Evolutionary conservation across 176 grass and related monocot genomes (phyloP).

Genomic region (Paspalum vaginatum): DNA sequence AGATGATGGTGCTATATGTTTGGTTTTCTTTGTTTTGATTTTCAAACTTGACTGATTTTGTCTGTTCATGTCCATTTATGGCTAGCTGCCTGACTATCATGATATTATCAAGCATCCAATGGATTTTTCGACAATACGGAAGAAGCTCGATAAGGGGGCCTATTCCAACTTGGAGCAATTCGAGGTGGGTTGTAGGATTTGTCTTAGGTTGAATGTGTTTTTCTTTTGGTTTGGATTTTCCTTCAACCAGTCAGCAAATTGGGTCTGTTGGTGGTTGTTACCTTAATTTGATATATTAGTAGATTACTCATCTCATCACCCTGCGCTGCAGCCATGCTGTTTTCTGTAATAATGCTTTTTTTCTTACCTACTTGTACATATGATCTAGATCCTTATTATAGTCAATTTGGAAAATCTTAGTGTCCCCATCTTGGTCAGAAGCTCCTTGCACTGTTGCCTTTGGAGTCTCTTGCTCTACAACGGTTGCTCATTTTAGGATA

Average conservation of each 20-base stretch:
- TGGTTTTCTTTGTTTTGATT: constrained; percentile 30
- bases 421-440: not conserved
- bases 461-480: constrained; percentile 5
- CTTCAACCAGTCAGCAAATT: not conserved
- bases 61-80: constrained; percentile 28
- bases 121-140: constrained; percentile 86
- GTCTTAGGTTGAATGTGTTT: not conserved
- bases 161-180: constrained; percentile 90
- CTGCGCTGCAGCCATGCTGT: not conserved
- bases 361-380: not conserved
- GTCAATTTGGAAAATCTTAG: constrained; percentile 2
- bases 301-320: not conserved
- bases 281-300: not conserved
- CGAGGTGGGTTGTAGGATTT: constrained; percentile 62
- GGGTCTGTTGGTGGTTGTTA: not conserved
- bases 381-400: constrained; percentile 3
- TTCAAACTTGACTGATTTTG: constrained; percentile 40
- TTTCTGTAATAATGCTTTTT: not conserved
- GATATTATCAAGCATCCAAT: constrained; percentile 95
- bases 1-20: not conserved
- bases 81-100: constrained; percentile 91
- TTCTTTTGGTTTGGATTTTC: constrained; percentile 11
- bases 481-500: constrained; percentile 1
- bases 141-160: constrained; percentile 68
- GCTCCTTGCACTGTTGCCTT: constrained; percentile 17